Evolutionary conservation across 2,329 filamentous ascomycete species (phyloP).

Genomic region (Trichoderma gracile): DNA sequence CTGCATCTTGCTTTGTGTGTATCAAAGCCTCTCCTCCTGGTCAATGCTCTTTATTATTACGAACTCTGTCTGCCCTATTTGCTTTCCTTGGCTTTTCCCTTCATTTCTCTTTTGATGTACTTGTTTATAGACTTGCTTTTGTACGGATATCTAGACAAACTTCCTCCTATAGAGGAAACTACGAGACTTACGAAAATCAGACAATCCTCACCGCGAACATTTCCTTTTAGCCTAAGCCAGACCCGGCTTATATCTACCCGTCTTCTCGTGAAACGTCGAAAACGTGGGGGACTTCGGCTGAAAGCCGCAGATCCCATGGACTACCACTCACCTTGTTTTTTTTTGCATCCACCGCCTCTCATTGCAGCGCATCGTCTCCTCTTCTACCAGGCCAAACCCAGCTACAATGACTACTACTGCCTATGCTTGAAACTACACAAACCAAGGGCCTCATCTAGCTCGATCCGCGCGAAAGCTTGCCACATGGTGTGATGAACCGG

Average conservation of each 20-base stretch:
- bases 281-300: no score
- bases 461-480: neutral
- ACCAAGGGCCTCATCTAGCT: neutral
- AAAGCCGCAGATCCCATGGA: no score
- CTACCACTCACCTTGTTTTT: no score
- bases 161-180: slow-evolving; percentile 18
- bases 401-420: neutral
- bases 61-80: neutral
- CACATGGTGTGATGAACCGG: neutral
- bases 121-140: slow-evolving; percentile 4
- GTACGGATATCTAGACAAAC: neutral
- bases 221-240: neutral
- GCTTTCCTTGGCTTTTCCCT: neutral
- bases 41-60: neutral
- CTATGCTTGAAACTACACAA: neutral
- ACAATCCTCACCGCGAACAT: neutral
- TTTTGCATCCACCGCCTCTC: no score
- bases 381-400: no score
- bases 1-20: neutral
- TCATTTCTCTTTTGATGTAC: neutral
- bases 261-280: no score
- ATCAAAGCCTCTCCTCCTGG: neutral
- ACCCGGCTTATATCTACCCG: no score
- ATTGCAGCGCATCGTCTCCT: no score
- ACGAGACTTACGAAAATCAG: slow-evolving; percentile 9